Conservation (phyloP, 202 grass and related monocot species). For the Hordeum pubiflorum region DNA sequence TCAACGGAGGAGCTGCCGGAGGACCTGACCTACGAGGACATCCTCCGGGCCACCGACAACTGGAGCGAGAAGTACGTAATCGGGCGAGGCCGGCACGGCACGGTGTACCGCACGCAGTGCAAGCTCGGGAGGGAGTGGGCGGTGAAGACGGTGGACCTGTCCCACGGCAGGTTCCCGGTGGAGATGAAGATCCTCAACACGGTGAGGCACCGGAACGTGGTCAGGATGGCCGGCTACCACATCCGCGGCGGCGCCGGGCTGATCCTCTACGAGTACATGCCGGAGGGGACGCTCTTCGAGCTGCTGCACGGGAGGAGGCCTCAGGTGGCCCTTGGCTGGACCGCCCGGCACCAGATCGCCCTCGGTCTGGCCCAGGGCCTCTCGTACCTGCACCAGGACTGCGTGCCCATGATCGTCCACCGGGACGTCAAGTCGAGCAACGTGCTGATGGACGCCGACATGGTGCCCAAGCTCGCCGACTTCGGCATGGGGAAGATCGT, state of each 20-base stretch:
- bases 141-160: slow-evolving; percentile 54
- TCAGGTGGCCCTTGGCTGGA: slow-evolving; percentile 35
- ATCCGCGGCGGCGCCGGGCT: slow-evolving; percentile 47
- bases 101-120: slow-evolving; percentile 47
- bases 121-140: slow-evolving; percentile 44
- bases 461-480: slow-evolving; percentile 56
- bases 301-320: slow-evolving; percentile 44
- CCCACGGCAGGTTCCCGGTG: slow-evolving; percentile 34
- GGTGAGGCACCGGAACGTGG: slow-evolving; percentile 55
- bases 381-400: slow-evolving; percentile 66
- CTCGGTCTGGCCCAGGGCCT: slow-evolving; percentile 43
- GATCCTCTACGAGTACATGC: slow-evolving; percentile 56
- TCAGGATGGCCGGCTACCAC: slow-evolving; percentile 61
- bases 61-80: slow-evolving; percentile 66
- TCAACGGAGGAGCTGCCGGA: slow-evolving; percentile 46
- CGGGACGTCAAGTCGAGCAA: slow-evolving; percentile 68
- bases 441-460: slow-evolving; percentile 46
- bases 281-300: slow-evolving; percentile 39
- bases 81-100: slow-evolving; percentile 57
- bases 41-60: slow-evolving; percentile 55
- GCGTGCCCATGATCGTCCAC: slow-evolving; percentile 51
- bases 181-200: slow-evolving; percentile 60
- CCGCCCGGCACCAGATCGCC: slow-evolving; percentile 27
- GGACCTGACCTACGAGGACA: slow-evolving; percentile 55
- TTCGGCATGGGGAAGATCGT: slow-evolving; percentile 63